phyloP scores from a whole-genome alignment of 768 basidiomycete genomes.

The Mycena amicta region DNA sequence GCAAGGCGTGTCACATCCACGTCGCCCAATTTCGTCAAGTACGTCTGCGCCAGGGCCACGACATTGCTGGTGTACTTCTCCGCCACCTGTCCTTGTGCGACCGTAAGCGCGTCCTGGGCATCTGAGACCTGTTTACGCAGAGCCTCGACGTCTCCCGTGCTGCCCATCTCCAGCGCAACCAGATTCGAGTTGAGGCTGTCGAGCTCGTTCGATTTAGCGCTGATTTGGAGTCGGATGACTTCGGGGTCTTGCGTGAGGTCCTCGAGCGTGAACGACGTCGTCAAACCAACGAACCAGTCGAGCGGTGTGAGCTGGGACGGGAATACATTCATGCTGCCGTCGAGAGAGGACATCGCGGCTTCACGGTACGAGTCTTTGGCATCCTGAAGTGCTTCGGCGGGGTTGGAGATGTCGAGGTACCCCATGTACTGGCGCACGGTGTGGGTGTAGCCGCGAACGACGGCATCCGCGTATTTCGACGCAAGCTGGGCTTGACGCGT shows the following conservation, averaged over 20 bases:
- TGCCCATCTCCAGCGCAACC: constrained; percentile 17
- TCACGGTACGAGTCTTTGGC: constrained; percentile 32
- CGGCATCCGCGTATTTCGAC: constrained; percentile 30
- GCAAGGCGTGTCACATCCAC: constrained; percentile 1
- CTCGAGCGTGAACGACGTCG: constrained; percentile 31
- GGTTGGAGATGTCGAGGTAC: constrained; percentile 27
- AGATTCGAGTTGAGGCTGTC: constrained; percentile 29
- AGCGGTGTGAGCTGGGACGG: constrained; percentile 31
- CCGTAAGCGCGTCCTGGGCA: constrained; percentile 16
- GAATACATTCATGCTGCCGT: constrained; percentile 28
- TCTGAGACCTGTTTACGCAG: constrained; percentile 21
- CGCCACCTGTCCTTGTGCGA: constrained; percentile 24
- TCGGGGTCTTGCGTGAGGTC: constrained; percentile 29
- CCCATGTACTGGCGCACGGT: constrained; percentile 30
- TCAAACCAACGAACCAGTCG: constrained; percentile 32
- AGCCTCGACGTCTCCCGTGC: constrained; percentile 17
- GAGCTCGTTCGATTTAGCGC: constrained; percentile 26
- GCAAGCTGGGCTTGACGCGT: constrained; percentile 30
- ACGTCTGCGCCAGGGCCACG: constrained; percentile 28
- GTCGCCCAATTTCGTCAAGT: constrained; percentile 15
- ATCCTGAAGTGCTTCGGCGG: constrained; percentile 27
- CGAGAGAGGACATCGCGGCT: constrained; percentile 29
- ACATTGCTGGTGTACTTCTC: constrained; percentile 26
- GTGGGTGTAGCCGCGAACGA: constrained; percentile 33
- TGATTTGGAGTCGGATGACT: constrained; percentile 27